Evolutionary conservation across 2,329 filamentous ascomycete species (phyloP), one percentile per base, ranked within the genome.

Genomic region (Fusarium sp.): DNA sequence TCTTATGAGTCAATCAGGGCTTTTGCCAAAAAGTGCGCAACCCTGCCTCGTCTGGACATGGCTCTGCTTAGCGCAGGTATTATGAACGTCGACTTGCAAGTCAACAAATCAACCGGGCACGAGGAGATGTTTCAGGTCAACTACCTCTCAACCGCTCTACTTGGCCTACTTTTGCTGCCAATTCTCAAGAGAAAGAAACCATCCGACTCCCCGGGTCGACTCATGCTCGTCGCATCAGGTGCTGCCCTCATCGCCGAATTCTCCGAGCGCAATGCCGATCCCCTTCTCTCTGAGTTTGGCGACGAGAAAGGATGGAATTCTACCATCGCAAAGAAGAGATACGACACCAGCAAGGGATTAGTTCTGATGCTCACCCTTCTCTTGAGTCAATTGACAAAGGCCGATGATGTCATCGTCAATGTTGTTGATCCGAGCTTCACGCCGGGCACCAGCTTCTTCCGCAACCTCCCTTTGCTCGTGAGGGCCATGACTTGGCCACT

Each of bases 41-140:
- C 51, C 1, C 79, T 87, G 2, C 35, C 75, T 0, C 80, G 81
- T 17, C 71, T 88, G 9, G 84, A 88, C 70, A 81, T 86, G 16
- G 82, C 78, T 9, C 79, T 88, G 38, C 78, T 86, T 6, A 88
- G 87, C 68, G 85, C 85, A 3, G 86, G 82, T 0, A 35, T 85
- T 6, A 63, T 38, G 20, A 75, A 71, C 6, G 36, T 44, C 3
- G 35, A 65, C 7, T 79, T 79, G 69, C 70, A 66, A 14, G 66
- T 73, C 24, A 58, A 58, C 35, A 61, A 78, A 24, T 65, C 66
- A 10, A 84, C 80, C 1, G 80, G 84, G 5, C 82, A 85, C 63
- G 83, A 86, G 67, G 76, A 80, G 17, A 79, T 76, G 16, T 66
- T 86, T 22, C 85, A 86, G 65, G 81, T 84, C 70, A 83, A 84